Conservation (phyloP, 2,329 filamentous ascomycete genomes). For the Epichloe scottii region DNA sequence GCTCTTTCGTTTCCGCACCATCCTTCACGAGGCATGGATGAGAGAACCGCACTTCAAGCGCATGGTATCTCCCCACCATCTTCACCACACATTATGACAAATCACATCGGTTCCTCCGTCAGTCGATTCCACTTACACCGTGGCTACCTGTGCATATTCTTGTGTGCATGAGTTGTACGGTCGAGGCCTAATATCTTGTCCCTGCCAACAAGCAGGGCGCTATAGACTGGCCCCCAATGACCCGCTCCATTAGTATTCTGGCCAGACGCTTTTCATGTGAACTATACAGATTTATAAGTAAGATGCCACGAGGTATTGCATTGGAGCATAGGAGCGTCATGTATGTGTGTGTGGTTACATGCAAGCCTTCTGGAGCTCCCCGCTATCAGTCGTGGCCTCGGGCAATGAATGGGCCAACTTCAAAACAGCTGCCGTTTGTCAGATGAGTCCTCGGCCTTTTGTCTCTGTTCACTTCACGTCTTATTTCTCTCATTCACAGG, state of each 20-base stretch:
- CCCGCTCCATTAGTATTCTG: neutral
- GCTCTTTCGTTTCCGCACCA: neutral
- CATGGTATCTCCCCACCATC: neutral
- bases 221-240: neutral
- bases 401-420: neutral
- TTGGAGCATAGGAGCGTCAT: neutral
- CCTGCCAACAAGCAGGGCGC: neutral
- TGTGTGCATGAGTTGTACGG: slow-evolving; percentile 4
- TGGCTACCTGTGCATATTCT: slow-evolving; percentile 3
- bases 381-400: neutral
- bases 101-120: slow-evolving; percentile 1
- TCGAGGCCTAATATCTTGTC: slow-evolving; percentile 1
- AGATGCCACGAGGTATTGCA: slow-evolving; percentile 2
- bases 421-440: neutral
- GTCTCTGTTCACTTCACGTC: neutral
- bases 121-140: neutral
- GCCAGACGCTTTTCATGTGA: neutral
- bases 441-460: neutral
- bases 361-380: neutral
- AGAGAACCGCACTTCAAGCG: neutral
- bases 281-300: neutral
- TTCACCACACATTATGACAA: slow-evolving; percentile 1
- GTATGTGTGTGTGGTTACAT: slow-evolving; percentile 4
- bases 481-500: neutral
- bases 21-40: neutral